Base-by-base conservation (phyloP, 441 rosid genomes). In the Erodium texanum region DNA sequence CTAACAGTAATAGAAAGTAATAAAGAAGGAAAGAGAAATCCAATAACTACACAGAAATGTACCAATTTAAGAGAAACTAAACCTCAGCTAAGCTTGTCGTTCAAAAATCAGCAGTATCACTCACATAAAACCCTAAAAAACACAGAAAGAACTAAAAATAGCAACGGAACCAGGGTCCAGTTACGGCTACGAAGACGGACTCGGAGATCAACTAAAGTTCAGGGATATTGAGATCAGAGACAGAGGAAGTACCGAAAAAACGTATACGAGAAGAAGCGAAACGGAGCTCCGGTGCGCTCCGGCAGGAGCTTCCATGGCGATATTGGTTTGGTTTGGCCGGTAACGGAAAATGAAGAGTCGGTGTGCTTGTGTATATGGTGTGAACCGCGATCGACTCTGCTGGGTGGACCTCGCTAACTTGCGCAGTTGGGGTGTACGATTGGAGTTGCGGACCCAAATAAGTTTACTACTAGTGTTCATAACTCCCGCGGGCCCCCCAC, bases 171-270 rank as follows among this genome's bases (percentile, higher is more conserved):
- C 24, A 58, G 12, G 7, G 24, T 20, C 23, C 24, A 6, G 11
- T 8, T 58, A 3, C 24, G 16, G 24, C 11, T 58, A 19, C 12
- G 7, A 20, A 22, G 27, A 19, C 63, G 63, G 27, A 58, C 59
- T 19, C 27, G 27, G 24, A 58, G 63, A 19, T 58, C 63, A 58
- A 58, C 24, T 19, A 58, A 7, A 58, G 23, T 19, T 4, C 8
- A 23, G 63, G 27, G 63, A 19, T 6, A 58, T 23, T 58, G 63
- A 20, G 63, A 23, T 23, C 24, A 10, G 27, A 19, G 63, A 58
- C 3, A 18, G 54, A 34, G 15, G 11, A 58, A 58, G 66, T 70
- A 79, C 79, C 68, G 73, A 66, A 10, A 69, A 20, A 75, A 73
- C 59, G 45, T 59, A 65, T 66, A 70, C 36, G 68, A 62, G 61